phyloP scores from a whole-genome alignment of 108 stramenopile species.

The Conticribra guillardii region DNA sequence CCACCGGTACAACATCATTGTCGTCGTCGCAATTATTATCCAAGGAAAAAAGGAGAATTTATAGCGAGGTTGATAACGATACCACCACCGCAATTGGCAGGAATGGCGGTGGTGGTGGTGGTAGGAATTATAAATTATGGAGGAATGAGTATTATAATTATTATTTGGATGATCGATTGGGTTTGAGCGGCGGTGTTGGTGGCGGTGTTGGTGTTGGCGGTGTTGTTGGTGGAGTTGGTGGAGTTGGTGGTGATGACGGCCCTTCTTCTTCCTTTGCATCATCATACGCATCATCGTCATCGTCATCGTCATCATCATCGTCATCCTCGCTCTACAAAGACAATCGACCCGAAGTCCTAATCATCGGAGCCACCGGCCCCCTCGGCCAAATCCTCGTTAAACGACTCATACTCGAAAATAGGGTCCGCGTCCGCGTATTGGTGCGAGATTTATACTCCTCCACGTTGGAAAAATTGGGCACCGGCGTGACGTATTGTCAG shows the following conservation, averaged over 20 bases:
- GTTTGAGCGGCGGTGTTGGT: slow-evolving; percentile 36
- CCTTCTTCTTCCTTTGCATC: too few species aligned
- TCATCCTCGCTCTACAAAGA: slow-evolving; percentile 30
- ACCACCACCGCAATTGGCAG: too few species aligned
- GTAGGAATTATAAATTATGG: too few species aligned
- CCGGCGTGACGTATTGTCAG: slow-evolving; percentile 90
- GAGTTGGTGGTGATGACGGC: too few species aligned
- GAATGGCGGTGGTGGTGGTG: too few species aligned
- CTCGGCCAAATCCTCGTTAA: slow-evolving; percentile 86
- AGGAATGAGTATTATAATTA: slow-evolving; percentile 45
- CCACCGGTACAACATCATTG: not conserved
- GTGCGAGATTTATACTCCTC: slow-evolving; percentile 90
- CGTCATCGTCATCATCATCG: slow-evolving; percentile 12
- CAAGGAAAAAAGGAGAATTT: too few species aligned
- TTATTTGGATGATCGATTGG: slow-evolving; percentile 42
- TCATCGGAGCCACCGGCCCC: slow-evolving; percentile 88
- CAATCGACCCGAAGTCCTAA: slow-evolving; percentile 84
- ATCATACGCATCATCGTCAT: too few species aligned
- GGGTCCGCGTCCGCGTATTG: slow-evolving; percentile 84
- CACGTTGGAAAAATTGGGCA: slow-evolving; percentile 86
- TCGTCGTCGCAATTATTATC: slow-evolving; percentile 22
- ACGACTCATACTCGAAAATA: slow-evolving; percentile 74
- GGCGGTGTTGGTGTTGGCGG: too few species aligned
- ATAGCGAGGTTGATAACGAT: too few species aligned
- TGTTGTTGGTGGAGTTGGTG: too few species aligned